Conservation (phyloP, 768 basidiomycete genomes). For the Tephrocybe rancida region DNA sequence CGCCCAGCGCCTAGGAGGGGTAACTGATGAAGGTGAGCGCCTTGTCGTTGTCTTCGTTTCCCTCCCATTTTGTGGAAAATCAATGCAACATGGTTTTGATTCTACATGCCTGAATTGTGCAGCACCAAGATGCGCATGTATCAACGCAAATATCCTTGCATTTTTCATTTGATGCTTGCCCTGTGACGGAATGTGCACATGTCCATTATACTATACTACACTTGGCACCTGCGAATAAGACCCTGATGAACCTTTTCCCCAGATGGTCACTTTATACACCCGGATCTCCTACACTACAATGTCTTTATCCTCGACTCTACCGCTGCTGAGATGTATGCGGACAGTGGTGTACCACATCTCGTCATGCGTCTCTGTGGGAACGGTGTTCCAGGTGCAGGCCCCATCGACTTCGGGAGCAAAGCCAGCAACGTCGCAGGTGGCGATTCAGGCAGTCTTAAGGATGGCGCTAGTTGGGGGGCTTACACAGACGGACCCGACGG, state of each 20-base stretch:
- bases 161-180: not conserved
- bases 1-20: conserved; percentile 7
- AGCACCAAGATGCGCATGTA: not conserved
- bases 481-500: conserved; percentile 47
- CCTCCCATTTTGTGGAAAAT: not conserved
- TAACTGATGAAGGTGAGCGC: conserved; percentile 1
- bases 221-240: too few relatives aligned
- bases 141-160: too few relatives aligned
- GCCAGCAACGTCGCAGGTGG: not conserved
- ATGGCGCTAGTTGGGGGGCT: conserved; percentile 23
- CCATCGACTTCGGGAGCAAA: not conserved
- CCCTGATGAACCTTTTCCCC: not conserved
- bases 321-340: conserved; percentile 25
- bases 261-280: conserved; percentile 6
- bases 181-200: too few relatives aligned
- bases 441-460: not conserved
- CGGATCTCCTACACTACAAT: conserved; percentile 58
- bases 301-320: conserved; percentile 75
- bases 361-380: conserved; percentile 50
- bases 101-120: not conserved
- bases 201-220: too few relatives aligned
- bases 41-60: not conserved
- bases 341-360: conserved; percentile 43
- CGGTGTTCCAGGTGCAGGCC: conserved; percentile 33
- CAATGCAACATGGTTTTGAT: not conserved